Evolutionary conservation across 2,329 filamentous ascomycete species (phyloP).

Genomic region (Aspergillus luchuensis): DNA sequence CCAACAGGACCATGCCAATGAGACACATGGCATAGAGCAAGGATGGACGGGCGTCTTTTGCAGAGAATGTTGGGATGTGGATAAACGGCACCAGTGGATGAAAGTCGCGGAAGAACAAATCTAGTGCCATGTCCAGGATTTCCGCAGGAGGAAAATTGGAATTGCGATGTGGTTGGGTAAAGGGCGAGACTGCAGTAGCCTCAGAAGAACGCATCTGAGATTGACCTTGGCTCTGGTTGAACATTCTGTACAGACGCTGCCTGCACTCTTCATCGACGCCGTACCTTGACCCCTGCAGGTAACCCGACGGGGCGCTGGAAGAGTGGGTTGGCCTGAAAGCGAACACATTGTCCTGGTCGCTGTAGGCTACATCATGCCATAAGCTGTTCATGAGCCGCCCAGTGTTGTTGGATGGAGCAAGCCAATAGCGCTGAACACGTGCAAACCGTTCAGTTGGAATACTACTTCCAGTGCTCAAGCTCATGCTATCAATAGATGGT

Average conservation of each 20-base stretch:
- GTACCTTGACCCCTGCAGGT: conserved; percentile 35
- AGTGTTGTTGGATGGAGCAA: conserved; percentile 40
- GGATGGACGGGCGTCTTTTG: conserved; percentile 50
- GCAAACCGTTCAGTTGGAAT: conserved; percentile 47
- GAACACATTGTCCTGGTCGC: conserved; percentile 45
- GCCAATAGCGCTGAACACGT: conserved; percentile 47
- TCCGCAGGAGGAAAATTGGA: conserved; percentile 53
- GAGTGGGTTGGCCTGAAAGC: conserved; percentile 27
- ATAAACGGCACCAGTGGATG: conserved; percentile 57
- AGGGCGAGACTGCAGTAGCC: conserved; percentile 19
- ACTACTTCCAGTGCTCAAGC: conserved; percentile 23
- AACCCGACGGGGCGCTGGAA: conserved; percentile 22
- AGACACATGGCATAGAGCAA: conserved; percentile 57
- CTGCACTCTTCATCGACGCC: conserved; percentile 48
- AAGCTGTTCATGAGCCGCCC: conserved; percentile 45
- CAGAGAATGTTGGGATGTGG: conserved; percentile 56
- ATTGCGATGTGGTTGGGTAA: conserved; percentile 24
- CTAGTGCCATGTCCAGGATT: conserved; percentile 56
- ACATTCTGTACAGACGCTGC: conserved; percentile 41
- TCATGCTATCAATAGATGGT: conserved; percentile 26
- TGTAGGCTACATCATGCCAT: conserved; percentile 44
- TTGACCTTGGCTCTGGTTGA: conserved; percentile 30
- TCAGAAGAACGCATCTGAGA: conserved; percentile 23
- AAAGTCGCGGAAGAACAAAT: conserved; percentile 57
- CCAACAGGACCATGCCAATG: conserved; percentile 55